Percentiles rank a stretch among this genome's conserved stretches.
These are phyloP conservation scores for Blastobotrys aristatus DNA, from an alignment of 1,139 yeast genomes.

Conservation along the genomic window DNA sequence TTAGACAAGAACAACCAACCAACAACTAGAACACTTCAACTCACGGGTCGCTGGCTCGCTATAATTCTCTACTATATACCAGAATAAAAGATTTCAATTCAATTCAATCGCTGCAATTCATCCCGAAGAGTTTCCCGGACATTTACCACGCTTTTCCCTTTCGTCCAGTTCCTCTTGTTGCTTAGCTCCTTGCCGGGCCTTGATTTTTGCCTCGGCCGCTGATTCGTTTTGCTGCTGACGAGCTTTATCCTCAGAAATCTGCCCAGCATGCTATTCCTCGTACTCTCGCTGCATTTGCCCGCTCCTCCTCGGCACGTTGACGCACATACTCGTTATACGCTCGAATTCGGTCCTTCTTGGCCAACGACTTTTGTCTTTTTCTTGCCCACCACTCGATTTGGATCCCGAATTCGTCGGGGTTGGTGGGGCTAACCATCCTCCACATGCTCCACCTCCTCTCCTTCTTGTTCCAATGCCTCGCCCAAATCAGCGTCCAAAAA, in stretches of 20 bases:
- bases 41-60: too few species aligned
- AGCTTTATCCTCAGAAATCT: constrained; percentile 28
- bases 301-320: constrained; percentile 28
- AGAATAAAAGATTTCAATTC: too few species aligned
- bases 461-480: constrained; percentile 13
- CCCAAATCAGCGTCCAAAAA: constrained; percentile 9
- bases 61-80: too few species aligned
- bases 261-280: constrained; percentile 30
- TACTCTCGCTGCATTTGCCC: constrained; percentile 22
- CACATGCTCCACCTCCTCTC: constrained; percentile 10
- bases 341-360: constrained; percentile 30
- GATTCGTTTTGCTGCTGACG: constrained; percentile 13
- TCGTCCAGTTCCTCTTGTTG: constrained; percentile 3
- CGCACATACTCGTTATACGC: constrained; percentile 33
- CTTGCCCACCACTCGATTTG: constrained; percentile 28
- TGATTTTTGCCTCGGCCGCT: constrained; percentile 17
- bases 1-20: too few species aligned
- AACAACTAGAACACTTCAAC: too few species aligned
- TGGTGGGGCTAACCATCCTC: neutral
- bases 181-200: constrained; percentile 22
- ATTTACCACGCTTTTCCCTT: too few species aligned
- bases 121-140: too few species aligned
- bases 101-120: too few species aligned
- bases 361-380: constrained; percentile 34
- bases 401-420: constrained; percentile 5